phyloP scores from a whole-genome alignment of 306 rosid species.

The Canavalia gladiata region DNA sequence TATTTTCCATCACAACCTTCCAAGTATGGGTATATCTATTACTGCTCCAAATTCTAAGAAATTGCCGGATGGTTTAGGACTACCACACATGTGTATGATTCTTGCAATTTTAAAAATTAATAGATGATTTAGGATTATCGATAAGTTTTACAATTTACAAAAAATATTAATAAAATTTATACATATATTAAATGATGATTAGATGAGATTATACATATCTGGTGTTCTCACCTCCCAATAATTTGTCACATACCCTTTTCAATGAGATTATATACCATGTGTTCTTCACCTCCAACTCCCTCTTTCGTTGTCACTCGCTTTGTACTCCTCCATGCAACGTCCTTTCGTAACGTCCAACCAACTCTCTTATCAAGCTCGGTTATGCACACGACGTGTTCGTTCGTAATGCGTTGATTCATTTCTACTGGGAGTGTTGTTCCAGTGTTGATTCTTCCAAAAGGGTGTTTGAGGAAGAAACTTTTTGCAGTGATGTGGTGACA shows the following conservation, averaged over 20 bases:
- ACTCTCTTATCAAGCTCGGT: constrained; percentile 73
- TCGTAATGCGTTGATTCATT: constrained; percentile 70
- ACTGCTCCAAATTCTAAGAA: too few relatives aligned
- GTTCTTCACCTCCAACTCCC: constrained; percentile 70
- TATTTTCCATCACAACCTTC: too few relatives aligned
- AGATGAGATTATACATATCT: too few relatives aligned
- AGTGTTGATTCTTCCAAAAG: constrained; percentile 49
- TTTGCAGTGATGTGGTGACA: constrained; percentile 68
- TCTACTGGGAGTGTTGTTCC: constrained; percentile 57
- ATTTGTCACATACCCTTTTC: constrained; percentile 33
- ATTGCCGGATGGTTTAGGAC: too few relatives aligned
- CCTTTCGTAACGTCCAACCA: constrained; percentile 62
- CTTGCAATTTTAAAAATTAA: too few relatives aligned
- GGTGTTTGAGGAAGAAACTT: constrained; percentile 66
- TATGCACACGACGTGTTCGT: constrained; percentile 62
- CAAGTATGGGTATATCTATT: too few relatives aligned
- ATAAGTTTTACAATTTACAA: too few relatives aligned
- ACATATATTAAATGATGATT: too few relatives aligned
- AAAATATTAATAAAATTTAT: too few relatives aligned
- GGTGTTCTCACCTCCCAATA: too few relatives aligned
- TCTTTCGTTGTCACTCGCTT: constrained; percentile 68
- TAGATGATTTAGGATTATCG: too few relatives aligned
- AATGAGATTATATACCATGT: not conserved
- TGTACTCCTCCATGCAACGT: constrained; percentile 59
- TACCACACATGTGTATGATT: too few relatives aligned